Conservation (phyloP, 2,329 filamentous ascomycete species). For the Stylonectria norvegica region DNA sequence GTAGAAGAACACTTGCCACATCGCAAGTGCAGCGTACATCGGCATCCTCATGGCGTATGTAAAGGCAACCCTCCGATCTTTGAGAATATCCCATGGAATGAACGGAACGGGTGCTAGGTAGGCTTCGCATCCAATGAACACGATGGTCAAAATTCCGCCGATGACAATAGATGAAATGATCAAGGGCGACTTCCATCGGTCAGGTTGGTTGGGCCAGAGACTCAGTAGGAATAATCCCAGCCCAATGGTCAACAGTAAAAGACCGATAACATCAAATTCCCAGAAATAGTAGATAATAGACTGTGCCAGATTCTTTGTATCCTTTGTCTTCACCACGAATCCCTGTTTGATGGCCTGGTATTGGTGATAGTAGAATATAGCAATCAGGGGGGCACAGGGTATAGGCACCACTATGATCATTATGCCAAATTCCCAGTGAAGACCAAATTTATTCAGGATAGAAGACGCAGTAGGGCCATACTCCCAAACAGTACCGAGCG, state of each 20-base stretch:
- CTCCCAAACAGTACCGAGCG: not conserved
- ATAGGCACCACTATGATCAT: not conserved
- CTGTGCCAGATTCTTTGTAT: not conserved
- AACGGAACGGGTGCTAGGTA: not conserved
- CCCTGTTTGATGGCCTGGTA: not conserved
- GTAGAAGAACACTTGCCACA: not conserved
- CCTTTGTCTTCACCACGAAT: not conserved
- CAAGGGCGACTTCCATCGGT: not conserved
- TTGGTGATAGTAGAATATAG: not conserved
- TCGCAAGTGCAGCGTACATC: not conserved
- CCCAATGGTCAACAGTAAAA: not conserved
- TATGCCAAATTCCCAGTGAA: not conserved
- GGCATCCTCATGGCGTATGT: not conserved
- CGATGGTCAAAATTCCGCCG: not conserved
- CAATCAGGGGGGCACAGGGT: not conserved
- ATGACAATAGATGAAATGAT: not conserved
- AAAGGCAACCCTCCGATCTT: not conserved
- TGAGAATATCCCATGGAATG: not conserved
- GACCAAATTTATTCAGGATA: not conserved
- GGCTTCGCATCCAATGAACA: not conserved
- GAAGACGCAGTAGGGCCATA: not conserved
- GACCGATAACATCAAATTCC: not conserved
- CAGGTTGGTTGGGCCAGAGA: not conserved
- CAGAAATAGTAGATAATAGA: not conserved
- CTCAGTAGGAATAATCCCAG: not conserved